Evolutionary conservation across 1,284 basidiomycete species (phyloP).

Genomic region (Clitocybe nebularis): DNA sequence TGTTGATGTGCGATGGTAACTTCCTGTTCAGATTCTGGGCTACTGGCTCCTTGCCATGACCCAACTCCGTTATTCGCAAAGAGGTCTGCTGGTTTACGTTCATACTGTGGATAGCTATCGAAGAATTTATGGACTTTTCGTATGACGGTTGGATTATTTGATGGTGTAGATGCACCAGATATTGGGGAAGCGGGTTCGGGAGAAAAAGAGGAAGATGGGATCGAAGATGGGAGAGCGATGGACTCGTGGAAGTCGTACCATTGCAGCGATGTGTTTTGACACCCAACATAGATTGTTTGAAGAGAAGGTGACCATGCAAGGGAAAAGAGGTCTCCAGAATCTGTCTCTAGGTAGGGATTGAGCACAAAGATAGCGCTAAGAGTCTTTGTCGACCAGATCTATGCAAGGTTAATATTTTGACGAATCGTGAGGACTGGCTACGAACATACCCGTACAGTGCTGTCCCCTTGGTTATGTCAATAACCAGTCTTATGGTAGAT

Average conservation of each 20-base stretch:
- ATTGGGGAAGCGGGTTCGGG: constrained; percentile 17
- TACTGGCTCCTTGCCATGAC: constrained; percentile 21
- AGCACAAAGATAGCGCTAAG: constrained; percentile 76
- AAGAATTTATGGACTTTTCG: constrained; percentile 77
- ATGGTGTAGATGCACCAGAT: constrained; percentile 48
- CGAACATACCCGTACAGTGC: constrained; percentile 70
- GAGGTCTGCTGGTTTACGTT: constrained; percentile 60
- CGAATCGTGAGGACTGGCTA: constrained; percentile 5
- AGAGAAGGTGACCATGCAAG: constrained; percentile 74
- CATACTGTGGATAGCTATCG: constrained; percentile 72
- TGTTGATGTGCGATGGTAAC: constrained; percentile 21
- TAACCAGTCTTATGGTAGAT: constrained; percentile 6
- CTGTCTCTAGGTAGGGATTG: constrained; percentile 79
- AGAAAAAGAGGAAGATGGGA: constrained; percentile 19
- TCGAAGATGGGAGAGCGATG: constrained; percentile 12
- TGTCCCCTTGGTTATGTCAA: constrained; percentile 56
- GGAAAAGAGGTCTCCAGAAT: constrained; percentile 89
- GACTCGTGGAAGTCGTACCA: constrained; percentile 65
- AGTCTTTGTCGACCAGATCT: constrained; percentile 84
- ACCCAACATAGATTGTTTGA: constrained; percentile 82
- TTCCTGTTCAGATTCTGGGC: constrained; percentile 24
- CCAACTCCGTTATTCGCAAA: constrained; percentile 47
- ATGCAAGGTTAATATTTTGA: constrained; percentile 12
- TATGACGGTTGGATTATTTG: constrained; percentile 30
- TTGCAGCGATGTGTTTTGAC: constrained; percentile 87